These are phyloP conservation scores for Platanthera zijinensis DNA, from an alignment of 106 monocot genomes.

Conservation along the genomic window DNA sequence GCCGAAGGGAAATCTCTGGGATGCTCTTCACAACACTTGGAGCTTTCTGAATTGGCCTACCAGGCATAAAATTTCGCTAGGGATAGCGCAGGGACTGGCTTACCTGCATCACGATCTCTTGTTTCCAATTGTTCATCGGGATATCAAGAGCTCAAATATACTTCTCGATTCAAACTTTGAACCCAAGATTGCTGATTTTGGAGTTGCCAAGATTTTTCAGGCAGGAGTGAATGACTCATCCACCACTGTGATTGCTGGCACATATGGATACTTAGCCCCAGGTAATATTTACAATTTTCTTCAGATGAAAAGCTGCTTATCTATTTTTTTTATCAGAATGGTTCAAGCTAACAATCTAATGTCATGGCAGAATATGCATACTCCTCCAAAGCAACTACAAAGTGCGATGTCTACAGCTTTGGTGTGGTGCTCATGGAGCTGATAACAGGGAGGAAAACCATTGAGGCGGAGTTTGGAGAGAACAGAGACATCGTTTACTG, in stretches of 20 bases:
- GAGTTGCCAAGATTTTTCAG: constrained; percentile 84
- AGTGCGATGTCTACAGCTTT: constrained; percentile 97
- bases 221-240: constrained; percentile 45
- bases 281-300: constrained; percentile 24
- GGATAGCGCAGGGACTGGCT: constrained; percentile 78
- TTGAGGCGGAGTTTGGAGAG: constrained; percentile 74
- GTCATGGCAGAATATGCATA: constrained; percentile 75
- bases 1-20: constrained; percentile 95
- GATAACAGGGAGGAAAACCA: constrained; percentile 83
- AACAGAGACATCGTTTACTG: constrained; percentile 66
- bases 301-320: background rate
- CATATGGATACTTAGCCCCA: constrained; percentile 90
- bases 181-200: constrained; percentile 95
- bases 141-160: constrained; percentile 89
- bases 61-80: constrained; percentile 65
- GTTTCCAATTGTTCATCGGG: constrained; percentile 78
- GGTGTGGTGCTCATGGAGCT: constrained; percentile 97
- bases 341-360: background rate
- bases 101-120: constrained; percentile 89
- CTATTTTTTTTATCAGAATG: background rate
- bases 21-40: constrained; percentile 64
- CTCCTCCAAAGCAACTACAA: constrained; percentile 79
- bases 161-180: constrained; percentile 81
- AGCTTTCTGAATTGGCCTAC: constrained; percentile 68
- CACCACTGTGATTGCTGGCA: constrained; percentile 66